These are phyloP conservation scores for Neofusicoccum ribis DNA, from an alignment of 2,329 filamentous ascomycete genomes.

Conservation along the genomic window DNA sequence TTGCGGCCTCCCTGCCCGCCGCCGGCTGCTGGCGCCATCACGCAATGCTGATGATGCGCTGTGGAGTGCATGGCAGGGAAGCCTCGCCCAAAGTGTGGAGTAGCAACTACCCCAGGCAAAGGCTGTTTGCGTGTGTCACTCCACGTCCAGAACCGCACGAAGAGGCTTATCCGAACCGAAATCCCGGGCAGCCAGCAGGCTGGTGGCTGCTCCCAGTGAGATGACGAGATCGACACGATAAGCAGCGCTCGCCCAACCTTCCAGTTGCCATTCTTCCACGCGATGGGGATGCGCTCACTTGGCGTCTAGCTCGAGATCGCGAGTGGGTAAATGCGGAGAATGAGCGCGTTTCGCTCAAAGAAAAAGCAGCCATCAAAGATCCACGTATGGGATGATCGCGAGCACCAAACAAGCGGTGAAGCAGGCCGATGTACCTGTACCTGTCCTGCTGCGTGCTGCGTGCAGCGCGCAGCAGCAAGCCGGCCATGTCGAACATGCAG, in stretches of 20 bases:
- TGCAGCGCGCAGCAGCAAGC: background rate
- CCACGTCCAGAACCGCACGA: background rate
- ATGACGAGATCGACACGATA: slow-evolving; percentile 1
- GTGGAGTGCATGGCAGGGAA: slow-evolving; percentile 2
- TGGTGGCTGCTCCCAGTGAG: background rate
- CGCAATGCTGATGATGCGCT: background rate
- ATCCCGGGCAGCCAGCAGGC: background rate
- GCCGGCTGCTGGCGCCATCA: background rate
- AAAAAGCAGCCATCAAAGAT: background rate
- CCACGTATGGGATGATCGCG: background rate
- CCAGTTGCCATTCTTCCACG: background rate
- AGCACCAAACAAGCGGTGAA: background rate
- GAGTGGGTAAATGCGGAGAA: slow-evolving; percentile 2
- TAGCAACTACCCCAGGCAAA: background rate
- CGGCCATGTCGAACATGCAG: background rate
- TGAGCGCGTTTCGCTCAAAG: too few species aligned
- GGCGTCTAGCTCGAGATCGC: background rate
- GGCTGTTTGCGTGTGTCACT: background rate
- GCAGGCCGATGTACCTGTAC: background rate
- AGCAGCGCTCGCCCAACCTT: background rate
- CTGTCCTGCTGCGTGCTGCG: background rate
- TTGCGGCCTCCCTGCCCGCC: background rate
- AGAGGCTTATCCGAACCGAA: background rate
- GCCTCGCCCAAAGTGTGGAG: background rate
- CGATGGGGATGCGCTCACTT: background rate